Percentiles rank a stretch among this genome's conserved stretches.
phyloP scores from a whole-genome alignment of 1,139 yeast genomes.

The Zygotorulaspora mrakii region DNA sequence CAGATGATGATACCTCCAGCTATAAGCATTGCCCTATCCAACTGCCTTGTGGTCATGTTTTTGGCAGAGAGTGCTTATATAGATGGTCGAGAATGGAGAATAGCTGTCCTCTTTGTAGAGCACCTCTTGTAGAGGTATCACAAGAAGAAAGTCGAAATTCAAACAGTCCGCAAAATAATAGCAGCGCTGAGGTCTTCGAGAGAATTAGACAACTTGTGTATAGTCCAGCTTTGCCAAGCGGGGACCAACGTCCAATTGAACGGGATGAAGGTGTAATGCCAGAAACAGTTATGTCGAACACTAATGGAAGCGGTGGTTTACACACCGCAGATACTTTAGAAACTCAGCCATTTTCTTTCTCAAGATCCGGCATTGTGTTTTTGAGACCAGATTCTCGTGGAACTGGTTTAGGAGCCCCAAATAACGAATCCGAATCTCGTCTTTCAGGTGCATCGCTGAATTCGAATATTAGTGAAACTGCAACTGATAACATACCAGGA shows the following conservation, averaged over 20 bases:
- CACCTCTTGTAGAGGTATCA: constrained; percentile 40
- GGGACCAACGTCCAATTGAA: constrained; percentile 1
- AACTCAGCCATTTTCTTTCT: constrained; percentile 14
- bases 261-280: neutral
- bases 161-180: constrained; percentile 14
- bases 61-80: constrained; percentile 68
- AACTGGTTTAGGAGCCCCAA: neutral
- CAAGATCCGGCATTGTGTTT: constrained; percentile 19
- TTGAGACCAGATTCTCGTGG: constrained; percentile 15
- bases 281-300: neutral
- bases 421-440: neutral
- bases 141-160: constrained; percentile 13
- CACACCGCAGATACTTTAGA: constrained; percentile 3
- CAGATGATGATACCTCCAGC: constrained; percentile 13
- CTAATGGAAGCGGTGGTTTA: neutral
- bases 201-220: constrained; percentile 29
- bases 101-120: constrained; percentile 80
- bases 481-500: constrained; percentile 3
- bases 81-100: constrained; percentile 70
- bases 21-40: constrained; percentile 61
- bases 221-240: constrained; percentile 13
- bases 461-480: constrained; percentile 1
- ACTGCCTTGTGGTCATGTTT: constrained; percentile 78
- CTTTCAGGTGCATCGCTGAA: neutral
- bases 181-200: constrained; percentile 28